Evolutionary conservation across 345 rosid species (phyloP), one percentile per base, ranked within the genome.

Genomic region (Populus alba): DNA sequence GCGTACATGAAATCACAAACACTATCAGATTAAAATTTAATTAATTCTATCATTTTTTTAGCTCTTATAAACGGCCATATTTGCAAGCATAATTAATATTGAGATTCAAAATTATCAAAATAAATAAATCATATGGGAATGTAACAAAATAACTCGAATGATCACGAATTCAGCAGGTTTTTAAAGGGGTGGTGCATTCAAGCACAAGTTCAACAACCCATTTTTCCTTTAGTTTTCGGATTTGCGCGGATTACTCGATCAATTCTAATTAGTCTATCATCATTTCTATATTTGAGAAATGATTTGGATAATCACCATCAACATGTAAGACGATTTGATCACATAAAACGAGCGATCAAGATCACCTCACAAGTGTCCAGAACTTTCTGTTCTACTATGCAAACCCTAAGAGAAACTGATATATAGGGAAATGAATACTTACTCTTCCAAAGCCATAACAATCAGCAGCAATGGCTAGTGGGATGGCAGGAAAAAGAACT

Each of bases 401-500:
- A n/a, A 59, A 59, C 16, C 29, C 63, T 59, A 23, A 3, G 11
- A 59, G 29, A 25, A n/a, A 23, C 65, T 39, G 70, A 29, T 45
- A 33, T 7, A 18, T 1, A 13, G 29, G 25, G 22, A 18, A 66
- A 66, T 25, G 47, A 35, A 37, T 10, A 68, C 92, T 37, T 72
- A 95, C 98, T 67, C 89, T 85, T 82, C 83, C 94, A 37, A 89
- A 90, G 12, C 89, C 87, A 61, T 83, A 85, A 59, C 37, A 78
- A 6, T 89, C 35, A n/a, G 92, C 97, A 67, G 82, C 61, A 66
- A 95, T 75, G 38, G 99, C 97, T 0, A 95, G 83, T 6, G 97
- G 97, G 37, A 95, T 81, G n/a, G 94, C 97, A 0, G 89, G 94
- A 66, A 93, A 92, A 45, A 95, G 91, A 72, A 93, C 66, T 10